A percentile compares a stretch with the other conserved stretches of the same genome.
These are phyloP conservation scores for Gnomoniopsis sp. DNA, from an alignment of 2,329 filamentous ascomycete genomes.

Conservation along the genomic window DNA sequence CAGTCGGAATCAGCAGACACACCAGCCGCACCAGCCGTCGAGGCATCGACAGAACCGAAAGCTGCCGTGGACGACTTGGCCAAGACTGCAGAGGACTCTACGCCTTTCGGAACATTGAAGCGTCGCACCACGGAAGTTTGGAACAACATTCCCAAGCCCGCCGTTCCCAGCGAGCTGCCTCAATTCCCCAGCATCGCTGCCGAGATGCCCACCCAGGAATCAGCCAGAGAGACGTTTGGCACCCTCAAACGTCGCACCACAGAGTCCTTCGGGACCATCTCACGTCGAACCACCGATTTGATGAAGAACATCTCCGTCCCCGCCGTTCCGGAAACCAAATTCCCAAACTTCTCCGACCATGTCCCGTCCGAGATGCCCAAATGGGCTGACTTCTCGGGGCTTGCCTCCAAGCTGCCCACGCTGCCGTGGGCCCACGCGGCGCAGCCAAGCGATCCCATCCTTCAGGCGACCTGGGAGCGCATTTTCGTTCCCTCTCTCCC, in stretches of 20 bases:
- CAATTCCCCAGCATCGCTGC: background rate
- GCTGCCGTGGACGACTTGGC: background rate
- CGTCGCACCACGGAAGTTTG: conserved; percentile 14
- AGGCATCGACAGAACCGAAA: background rate
- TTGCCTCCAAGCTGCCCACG: conserved; percentile 23
- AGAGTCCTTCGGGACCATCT: conserved; percentile 52
- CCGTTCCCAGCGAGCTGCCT: background rate
- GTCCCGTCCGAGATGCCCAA: conserved; percentile 22
- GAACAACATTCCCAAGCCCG: conserved; percentile 10
- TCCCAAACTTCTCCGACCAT: conserved; percentile 5
- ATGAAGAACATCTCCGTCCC: conserved; percentile 2
- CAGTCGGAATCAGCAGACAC: background rate
- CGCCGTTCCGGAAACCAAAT: conserved; percentile 27
- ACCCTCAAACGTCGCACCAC: conserved; percentile 53
- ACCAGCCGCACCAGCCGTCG: background rate
- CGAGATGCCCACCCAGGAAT: background rate
- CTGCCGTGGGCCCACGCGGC: conserved; percentile 19
- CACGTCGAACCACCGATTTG: conserved; percentile 40
- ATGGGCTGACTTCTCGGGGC: conserved; percentile 22
- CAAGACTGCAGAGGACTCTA: background rate
- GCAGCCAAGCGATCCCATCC: conserved; percentile 25
- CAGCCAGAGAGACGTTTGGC: conserved; percentile 49
- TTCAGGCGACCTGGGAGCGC: conserved; percentile 60
- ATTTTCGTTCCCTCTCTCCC: conserved; percentile 54
- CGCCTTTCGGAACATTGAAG: conserved; percentile 10